These are phyloP conservation scores for Oidium heveae DNA, from an alignment of 2,329 filamentous ascomycete species.

Conservation along the genomic window DNA sequence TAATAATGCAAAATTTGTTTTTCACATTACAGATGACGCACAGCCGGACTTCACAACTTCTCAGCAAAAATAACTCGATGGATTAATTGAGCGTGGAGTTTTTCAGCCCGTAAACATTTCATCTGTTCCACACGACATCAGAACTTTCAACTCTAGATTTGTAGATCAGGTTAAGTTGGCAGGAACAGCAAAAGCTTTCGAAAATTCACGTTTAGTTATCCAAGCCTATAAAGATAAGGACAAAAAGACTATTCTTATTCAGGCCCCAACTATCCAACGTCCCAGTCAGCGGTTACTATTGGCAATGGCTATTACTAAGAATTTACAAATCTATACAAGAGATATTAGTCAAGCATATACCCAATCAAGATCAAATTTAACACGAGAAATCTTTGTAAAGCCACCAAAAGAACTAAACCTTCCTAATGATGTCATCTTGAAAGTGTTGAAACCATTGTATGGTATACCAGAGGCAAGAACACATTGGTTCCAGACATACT, in stretches of 20 bases:
- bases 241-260: background rate
- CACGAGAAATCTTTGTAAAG: background rate
- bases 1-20: background rate
- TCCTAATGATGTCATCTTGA: background rate
- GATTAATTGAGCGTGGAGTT: background rate
- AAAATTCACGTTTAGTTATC: background rate
- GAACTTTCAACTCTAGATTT: background rate
- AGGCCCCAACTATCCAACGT: background rate
- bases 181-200: background rate
- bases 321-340: background rate
- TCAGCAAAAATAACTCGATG: background rate
- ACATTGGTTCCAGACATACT: slow-evolving; percentile 1
- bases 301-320: background rate
- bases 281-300: background rate
- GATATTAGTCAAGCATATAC: background rate
- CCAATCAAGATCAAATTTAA: background rate
- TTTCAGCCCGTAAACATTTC: background rate
- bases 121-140: background rate
- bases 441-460: background rate
- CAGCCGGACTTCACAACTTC: background rate
- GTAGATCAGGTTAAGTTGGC: background rate
- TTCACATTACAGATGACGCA: background rate
- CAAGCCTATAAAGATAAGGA: background rate
- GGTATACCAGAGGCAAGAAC: background rate
- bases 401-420: background rate